A percentile compares a stretch with the other conserved stretches of the same genome.
phyloP scores from a whole-genome alignment of 2,329 filamentous ascomycete genomes.

The Stemphylium vesicarium region DNA sequence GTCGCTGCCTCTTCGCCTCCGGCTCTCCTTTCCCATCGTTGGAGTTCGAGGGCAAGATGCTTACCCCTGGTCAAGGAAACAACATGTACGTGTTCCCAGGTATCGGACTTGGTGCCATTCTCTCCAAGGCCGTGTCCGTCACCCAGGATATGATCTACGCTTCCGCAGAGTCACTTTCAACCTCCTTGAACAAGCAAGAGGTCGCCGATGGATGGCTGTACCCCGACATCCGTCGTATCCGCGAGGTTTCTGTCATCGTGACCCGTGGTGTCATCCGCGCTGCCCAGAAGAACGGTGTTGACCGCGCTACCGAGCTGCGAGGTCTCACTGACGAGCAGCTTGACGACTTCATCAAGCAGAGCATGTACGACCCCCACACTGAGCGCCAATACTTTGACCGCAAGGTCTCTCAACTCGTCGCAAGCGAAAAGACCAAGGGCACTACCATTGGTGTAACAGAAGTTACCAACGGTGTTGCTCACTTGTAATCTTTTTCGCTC shows the following conservation, averaged over 20 bases:
- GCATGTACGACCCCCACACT: constrained; percentile 60
- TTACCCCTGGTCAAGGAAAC: constrained; percentile 70
- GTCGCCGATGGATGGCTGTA: constrained; percentile 85
- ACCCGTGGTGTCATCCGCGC: constrained; percentile 93
- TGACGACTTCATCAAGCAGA: constrained; percentile 66
- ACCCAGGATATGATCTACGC: constrained; percentile 98
- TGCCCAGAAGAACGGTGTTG: constrained; percentile 76
- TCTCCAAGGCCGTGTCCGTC: constrained; percentile 83
- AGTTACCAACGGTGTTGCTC: constrained; percentile 38
- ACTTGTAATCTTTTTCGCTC: constrained; percentile 35
- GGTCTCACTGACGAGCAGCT: constrained; percentile 71
- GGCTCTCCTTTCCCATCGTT: constrained; percentile 87
- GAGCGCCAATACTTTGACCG: constrained; percentile 52
- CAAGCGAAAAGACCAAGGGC: constrained; percentile 30
- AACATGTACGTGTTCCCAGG: constrained; percentile 96
- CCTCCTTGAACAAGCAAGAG: constrained; percentile 81
- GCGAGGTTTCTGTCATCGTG: constrained; percentile 85
- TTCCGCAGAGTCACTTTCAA: constrained; percentile 80
- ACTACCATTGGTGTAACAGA: constrained; percentile 33
- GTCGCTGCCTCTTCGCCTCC: constrained; percentile 89
- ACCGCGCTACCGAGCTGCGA: constrained; percentile 65
- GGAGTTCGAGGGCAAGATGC: constrained; percentile 53
- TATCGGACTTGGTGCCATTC: constrained; percentile 89
- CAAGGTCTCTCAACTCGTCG: constrained; percentile 45
- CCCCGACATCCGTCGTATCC: constrained; percentile 86